These are phyloP conservation scores for Volvox carteri DNA, from an alignment of 163 green algal genomes.

Conservation along the genomic window DNA sequence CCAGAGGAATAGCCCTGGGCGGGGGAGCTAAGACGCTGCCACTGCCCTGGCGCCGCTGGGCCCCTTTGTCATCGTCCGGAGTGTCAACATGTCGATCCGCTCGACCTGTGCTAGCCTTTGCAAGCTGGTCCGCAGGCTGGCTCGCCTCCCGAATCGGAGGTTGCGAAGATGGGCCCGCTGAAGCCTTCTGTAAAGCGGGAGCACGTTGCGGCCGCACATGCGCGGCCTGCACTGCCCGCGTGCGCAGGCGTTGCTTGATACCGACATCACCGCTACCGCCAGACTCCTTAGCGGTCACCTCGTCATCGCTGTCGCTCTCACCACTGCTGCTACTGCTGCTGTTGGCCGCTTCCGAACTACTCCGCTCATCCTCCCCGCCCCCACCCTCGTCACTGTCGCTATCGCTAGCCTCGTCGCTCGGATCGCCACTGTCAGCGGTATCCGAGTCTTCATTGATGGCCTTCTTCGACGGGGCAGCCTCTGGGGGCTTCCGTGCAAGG, in stretches of 20 bases:
- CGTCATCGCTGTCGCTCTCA: conserved; percentile 4
- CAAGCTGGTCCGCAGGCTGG: background rate
- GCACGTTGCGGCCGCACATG: background rate
- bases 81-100: background rate
- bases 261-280: background rate
- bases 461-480: background rate
- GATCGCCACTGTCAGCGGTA: background rate
- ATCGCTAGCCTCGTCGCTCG: background rate
- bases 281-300: background rate
- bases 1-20: conserved; percentile 10
- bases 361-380: background rate
- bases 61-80: background rate
- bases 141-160: background rate
- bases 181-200: background rate
- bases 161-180: background rate
- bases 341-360: background rate
- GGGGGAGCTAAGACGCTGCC: background rate
- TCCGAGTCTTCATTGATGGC: background rate
- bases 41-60: background rate
- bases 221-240: background rate
- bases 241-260: background rate
- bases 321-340: conserved; percentile 7
- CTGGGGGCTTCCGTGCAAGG: background rate
- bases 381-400: background rate
- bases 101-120: background rate